A percentile compares a stretch with the other conserved stretches of the same genome.
Evolutionary conservation across 208 protist genomes (phyloP).

Genomic region (Herpetomonas tarakana): DNA sequence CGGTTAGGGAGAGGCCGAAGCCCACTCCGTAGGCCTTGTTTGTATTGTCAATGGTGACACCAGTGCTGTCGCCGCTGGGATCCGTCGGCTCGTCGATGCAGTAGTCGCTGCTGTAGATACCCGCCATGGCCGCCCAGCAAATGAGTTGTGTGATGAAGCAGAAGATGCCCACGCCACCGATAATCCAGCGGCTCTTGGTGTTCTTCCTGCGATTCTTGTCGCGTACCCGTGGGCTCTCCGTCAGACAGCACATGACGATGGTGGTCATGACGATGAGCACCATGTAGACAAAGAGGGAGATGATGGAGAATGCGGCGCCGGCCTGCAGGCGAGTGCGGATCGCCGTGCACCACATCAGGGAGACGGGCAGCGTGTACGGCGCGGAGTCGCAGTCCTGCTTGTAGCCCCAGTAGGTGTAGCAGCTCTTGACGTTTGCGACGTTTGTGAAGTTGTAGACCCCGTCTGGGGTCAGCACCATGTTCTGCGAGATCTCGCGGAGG

Average conservation of each 20-base stretch:
- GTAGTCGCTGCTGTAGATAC: constrained; percentile 26
- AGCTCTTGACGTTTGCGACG: constrained; percentile 17
- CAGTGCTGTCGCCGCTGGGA: background rate
- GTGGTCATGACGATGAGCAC: constrained; percentile 22
- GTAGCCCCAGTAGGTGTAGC: constrained; percentile 80
- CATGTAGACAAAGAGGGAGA: constrained; percentile 33
- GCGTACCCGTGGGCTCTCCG: constrained; percentile 14
- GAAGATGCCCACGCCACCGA: constrained; percentile 24
- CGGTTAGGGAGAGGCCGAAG: constrained; percentile 53
- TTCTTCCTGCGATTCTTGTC: constrained; percentile 7
- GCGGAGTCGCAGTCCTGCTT: constrained; percentile 58
- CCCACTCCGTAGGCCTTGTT: constrained; percentile 48
- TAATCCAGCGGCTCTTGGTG: constrained; percentile 17
- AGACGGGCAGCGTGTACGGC: constrained; percentile 32
- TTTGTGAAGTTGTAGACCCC: constrained; percentile 9
- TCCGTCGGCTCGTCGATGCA: constrained; percentile 10
- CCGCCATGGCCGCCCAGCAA: constrained; percentile 45
- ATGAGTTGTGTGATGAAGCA: constrained; percentile 37
- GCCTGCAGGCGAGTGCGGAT: constrained; percentile 33
- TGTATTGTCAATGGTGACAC: background rate
- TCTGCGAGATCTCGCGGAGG: background rate
- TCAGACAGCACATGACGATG: constrained; percentile 30
- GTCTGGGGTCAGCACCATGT: constrained; percentile 12
- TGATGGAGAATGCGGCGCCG: constrained; percentile 57
- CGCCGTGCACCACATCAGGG: constrained; percentile 25